Base-by-base conservation (phyloP, 306 rosid species). In the Malus sieversii region DNA sequence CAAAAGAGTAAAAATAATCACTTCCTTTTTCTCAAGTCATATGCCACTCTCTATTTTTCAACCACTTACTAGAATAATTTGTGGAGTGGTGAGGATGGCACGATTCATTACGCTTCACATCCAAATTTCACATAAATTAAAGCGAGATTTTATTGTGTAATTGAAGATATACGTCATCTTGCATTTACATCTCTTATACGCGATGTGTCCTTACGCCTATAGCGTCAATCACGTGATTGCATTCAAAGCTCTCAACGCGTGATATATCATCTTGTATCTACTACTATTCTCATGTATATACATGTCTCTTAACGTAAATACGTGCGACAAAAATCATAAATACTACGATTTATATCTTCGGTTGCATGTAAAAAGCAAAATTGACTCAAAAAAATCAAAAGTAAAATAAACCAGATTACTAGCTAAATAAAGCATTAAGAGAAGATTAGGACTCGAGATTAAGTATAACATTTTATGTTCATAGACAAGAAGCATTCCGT, bases 381-480 rank as follows among this genome's bases (percentile, higher is more conserved):
- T 40, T 40, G 45, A 40, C 12, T 40, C 11, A 42, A 10, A 42
- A 42, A 42, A 42, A 42, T 48, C 8, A 48, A 4, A 48, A 51
- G 53, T 3, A 15, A 51, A 51, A 16, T 18, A 48, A 15, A 51
- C 55, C 55, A 5, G 55, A 51, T 51, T 51, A 51, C 55, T 16
- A 51, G 3, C 55, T 48, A 48, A 48, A 16, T 16, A 15, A 15
- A 5, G 20, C 55, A 51, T 51, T 51, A 51, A 51, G 18, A 5
- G 55, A 51, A 5, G 55, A 51, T 51, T 51, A 15, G 53, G 33
- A 61, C 42, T 30, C 40, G 57, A 59, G 59, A 62, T 57, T 22
- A 77, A 78, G 80, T 86, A 79, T 87, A 74, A 84, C 86, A 86
- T 57, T 58, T 87, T 85, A 85, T 80, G 84, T 84, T 77, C 87